Percentiles rank a stretch among this genome's conserved stretches.
phyloP scores from a whole-genome alignment of 2,329 filamentous ascomycete genomes.

The Plectosphaerella sp. region DNA sequence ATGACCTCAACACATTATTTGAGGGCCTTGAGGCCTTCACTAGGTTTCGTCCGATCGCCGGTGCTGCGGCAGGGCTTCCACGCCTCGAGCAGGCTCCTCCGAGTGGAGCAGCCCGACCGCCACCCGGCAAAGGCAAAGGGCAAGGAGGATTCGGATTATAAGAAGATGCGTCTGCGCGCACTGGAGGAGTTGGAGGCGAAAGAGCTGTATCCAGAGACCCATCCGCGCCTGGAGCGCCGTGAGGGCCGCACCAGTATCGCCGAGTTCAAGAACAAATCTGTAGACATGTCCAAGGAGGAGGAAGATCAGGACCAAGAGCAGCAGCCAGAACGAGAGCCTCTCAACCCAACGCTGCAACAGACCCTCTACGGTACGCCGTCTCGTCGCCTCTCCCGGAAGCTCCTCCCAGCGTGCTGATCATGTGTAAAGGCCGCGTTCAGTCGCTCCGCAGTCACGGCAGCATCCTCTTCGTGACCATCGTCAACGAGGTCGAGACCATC shows the following conservation, averaged over 20 bases:
- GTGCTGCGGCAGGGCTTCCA: constrained; percentile 6
- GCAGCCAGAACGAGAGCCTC: neutral
- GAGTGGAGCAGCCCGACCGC: constrained; percentile 1
- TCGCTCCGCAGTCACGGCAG: constrained; percentile 67
- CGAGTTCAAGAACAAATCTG: constrained; percentile 8
- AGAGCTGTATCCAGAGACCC: constrained; percentile 7
- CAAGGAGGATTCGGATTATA: constrained; percentile 7
- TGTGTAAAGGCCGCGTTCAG: constrained; percentile 61
- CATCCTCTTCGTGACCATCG: constrained; percentile 74
- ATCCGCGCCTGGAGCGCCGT: constrained; percentile 11
- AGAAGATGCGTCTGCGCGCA: constrained; percentile 7
- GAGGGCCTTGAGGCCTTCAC: constrained; percentile 18
- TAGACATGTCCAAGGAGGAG: neutral
- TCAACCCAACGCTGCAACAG: neutral
- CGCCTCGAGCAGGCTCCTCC: constrained; percentile 6
- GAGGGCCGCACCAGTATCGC: constrained; percentile 9
- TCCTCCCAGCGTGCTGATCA: constrained; percentile 14
- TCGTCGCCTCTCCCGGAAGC: neutral
- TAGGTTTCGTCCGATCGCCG: constrained; percentile 10
- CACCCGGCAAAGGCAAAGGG: neutral
- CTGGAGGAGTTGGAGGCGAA: constrained; percentile 4
- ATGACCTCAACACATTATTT: constrained; percentile 34
- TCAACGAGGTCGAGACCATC: constrained; percentile 65
- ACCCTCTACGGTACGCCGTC: constrained; percentile 20
- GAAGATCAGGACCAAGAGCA: neutral